Evolutionary conservation across 495 filamentous ascomycete species (phyloP), one percentile per base, ranked within the genome.

Genomic region (Penicillium malachiteum): DNA sequence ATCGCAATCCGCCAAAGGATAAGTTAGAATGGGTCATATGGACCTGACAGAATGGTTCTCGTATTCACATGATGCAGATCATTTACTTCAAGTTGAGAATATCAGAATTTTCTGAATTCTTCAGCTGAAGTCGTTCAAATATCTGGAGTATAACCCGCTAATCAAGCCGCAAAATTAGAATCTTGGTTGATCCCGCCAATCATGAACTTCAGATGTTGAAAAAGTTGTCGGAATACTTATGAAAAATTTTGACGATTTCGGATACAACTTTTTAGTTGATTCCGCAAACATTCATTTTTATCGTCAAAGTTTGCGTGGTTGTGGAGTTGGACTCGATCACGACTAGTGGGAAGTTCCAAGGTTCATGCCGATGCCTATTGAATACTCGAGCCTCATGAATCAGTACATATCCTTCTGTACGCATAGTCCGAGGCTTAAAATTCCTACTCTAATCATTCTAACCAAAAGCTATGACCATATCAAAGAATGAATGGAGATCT

Each of bases 221-320:
- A 2, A 7, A 3, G 5, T n/a, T 6, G 1, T 26, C 5, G 31
- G 1, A 12, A 13, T n/a, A 31, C 18, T 46, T 11, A 46, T 31
- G 7, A 32, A 31, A 46, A n/a, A 32, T 11, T 4, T 1, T 26
- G 21, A 26, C 1, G 21, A 4, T 31, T 32, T 14, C 7, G 5
- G 21, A 12, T 31, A 46, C 43, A 32, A 46, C 43, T 21, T 46
- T 46, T 21, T 46, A 46, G 43, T 46, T 32, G 11, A n/a, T 46
- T 46, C 43, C 26, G 42, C 17, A 44, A 21, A 18, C 42, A 44
- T 32, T 10, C 12, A 2, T 2, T 41, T 16, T 2, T n/a, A 5
- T 21, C 11, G 8, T 30, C 18, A 12, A 17, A 17, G 4, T n/a
- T 32, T 46, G 12, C 43, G n/a, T 46, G 43, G 43, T 46, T 31